Base-by-base conservation (phyloP, 2,329 filamentous ascomycete genomes). In the Hypoxylon sp. region DNA sequence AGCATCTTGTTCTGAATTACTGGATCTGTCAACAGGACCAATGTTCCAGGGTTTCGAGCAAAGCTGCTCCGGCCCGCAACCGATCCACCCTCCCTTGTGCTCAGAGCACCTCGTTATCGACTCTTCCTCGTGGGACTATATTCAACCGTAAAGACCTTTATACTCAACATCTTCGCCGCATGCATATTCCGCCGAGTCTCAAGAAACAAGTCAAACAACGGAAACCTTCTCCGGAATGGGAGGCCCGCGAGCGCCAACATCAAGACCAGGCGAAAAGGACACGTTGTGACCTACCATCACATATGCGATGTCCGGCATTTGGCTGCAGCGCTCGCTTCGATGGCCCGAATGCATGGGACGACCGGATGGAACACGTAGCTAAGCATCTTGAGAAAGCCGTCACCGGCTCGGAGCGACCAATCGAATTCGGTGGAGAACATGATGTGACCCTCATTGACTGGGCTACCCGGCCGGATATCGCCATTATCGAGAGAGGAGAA, bases 101-200 rank as follows among this genome's bases (percentile, higher is more conserved):
- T 30, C 53, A 69, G 2, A 50, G 39, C 37, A 50, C 65, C 14
- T 46, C 53, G 53, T 30, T 71, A 21, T 56, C 75, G 0, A 30
- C 73, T 9, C 78, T 83, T 5, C 81, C 81, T 39, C 89, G 90
- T 72, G 89, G 84, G n/a, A 79, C 81, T 30, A 82, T 85, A 72
- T 97, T 97, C 82, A 96, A 96, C 79, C 91, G 94, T 74, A 97
- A 96, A 76, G 94, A 97, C 74, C 87, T 97, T 8, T 97, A 94
- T 80, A 93, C 91, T 0, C 93, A 97, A 74, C 95, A 97, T 75
- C 84, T 95, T 1, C 87, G 92, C 5, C 90, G 95, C 48, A 96
- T 96, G 92, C 94, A 97, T 75, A 83, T 86, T 0, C 85, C 87
- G 0, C 77, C 83, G 58, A 67, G 78, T 1, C 71, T 80, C 47